Base-by-base conservation (phyloP, 1,284 basidiomycete species). In the Pseudozyma sp. region DNA sequence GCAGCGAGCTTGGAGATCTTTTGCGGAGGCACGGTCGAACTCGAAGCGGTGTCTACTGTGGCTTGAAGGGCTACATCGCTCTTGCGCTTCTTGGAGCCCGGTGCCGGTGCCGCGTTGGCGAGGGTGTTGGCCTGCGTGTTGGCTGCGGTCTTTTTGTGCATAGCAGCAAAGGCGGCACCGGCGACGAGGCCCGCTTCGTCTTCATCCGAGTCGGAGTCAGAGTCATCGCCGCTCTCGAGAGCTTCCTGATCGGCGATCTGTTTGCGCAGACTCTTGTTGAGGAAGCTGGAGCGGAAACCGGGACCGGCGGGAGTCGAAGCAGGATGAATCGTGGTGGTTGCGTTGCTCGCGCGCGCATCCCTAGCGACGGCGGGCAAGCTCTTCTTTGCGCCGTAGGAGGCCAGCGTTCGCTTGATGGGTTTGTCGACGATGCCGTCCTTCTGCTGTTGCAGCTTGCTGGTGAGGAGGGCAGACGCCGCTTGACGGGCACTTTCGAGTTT, bases 241-340 rank as follows among this genome's bases (percentile, higher is more conserved):
- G 57, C 61, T 47, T 75, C 67, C 43, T 68, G 70, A 39, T 76
- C 77, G 11, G 75, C 73, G n/a, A 75, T 70, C 43, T 74, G 76
- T 52, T 79, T 75, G 39, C 73, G 71, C 54, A 81, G 34, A 43
- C 80, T 81, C 70, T 81, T 81, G 72, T 78, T 80, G 49, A 81
- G 75, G 70, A 81, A 81, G 55, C 77, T 81, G 34, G 68, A 71
- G 17, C 72, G 71, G 67, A 69, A 74, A 24, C 66, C 59, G 10
- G 71, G 66, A 3, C 71, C 71, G 10, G 71, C 71, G 29, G 71
- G 71, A 13, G 71, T 74, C 5, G 71, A 74, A n/a, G 67, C 56
- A n/a, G 71, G 67, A 40, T 65, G 67, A 10, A 73, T 13, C 0
- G 56, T 59, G n/a, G 65, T 54, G 45, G 64, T 68, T 17, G 46